phyloP scores from a whole-genome alignment of 768 basidiomycete genomes.

The Hysterangium stoloniferum region DNA sequence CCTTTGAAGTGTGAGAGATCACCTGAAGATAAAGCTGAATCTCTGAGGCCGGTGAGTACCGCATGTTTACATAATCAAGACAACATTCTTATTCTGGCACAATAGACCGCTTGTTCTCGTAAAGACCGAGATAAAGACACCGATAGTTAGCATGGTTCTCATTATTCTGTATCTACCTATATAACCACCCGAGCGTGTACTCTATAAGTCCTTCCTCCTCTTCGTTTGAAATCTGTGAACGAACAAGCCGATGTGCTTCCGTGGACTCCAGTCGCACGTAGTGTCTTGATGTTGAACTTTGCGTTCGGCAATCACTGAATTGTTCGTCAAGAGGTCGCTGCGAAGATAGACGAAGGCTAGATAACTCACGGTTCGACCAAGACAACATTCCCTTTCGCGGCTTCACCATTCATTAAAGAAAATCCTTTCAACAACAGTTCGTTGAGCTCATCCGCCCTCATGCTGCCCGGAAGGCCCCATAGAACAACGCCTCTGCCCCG shows the following conservation, averaged over 20 bases:
- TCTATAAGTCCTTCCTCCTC: slow-evolving; percentile 32
- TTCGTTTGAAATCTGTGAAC: slow-evolving; percentile 57
- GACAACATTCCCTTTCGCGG: slow-evolving; percentile 37
- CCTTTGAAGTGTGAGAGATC: slow-evolving; percentile 66
- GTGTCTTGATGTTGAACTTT: slow-evolving; percentile 14
- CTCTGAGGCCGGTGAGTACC: slow-evolving; percentile 43
- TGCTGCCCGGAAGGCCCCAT: slow-evolving; percentile 51
- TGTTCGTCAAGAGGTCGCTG: slow-evolving; percentile 1
- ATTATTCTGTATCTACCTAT: slow-evolving; percentile 26
- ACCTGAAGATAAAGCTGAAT: slow-evolving; percentile 69
- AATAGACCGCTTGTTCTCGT: slow-evolving; percentile 7
- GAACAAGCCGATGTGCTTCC: slow-evolving; percentile 64
- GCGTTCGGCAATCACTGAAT: background rate
- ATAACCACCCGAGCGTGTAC: slow-evolving; percentile 43
- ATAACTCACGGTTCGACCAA: slow-evolving; percentile 43
- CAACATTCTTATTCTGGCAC: background rate
- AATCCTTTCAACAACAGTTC: slow-evolving; percentile 30
- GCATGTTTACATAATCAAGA: too few species aligned
- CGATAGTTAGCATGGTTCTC: slow-evolving; percentile 13
- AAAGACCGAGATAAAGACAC: slow-evolving; percentile 10
- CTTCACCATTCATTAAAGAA: slow-evolving; percentile 31
- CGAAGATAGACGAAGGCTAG: background rate
- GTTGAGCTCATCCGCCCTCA: slow-evolving; percentile 28
- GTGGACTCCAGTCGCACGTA: slow-evolving; percentile 49
- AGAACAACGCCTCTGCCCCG: slow-evolving; percentile 49